These are phyloP conservation scores for Fennellomyces sp. DNA, from an alignment of 371 early-diverging fungal species.

Conservation along the genomic window DNA sequence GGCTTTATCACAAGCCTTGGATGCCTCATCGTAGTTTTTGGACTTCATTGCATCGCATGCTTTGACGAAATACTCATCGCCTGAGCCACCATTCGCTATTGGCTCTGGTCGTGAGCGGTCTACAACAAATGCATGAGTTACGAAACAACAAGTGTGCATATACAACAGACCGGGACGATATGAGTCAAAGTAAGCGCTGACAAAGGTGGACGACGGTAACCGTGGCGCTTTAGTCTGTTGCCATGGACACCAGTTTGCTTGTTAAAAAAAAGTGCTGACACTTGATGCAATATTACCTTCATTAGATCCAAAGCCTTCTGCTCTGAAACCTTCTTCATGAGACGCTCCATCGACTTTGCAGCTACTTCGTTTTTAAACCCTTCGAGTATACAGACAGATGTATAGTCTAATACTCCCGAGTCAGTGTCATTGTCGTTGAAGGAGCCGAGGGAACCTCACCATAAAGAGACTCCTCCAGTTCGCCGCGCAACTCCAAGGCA, in stretches of 20 bases:
- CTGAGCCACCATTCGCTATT: constrained; percentile 19
- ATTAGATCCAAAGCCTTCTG: constrained; percentile 80
- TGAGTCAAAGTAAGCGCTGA: constrained; percentile 89
- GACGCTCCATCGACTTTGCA: constrained; percentile 84
- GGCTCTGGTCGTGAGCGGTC: constrained; percentile 31
- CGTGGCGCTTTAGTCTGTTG: constrained; percentile 57
- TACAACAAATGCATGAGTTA: constrained; percentile 11
- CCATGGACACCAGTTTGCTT: background rate
- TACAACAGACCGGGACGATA: constrained; percentile 72
- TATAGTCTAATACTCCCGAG: constrained; percentile 69
- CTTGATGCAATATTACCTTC: constrained; percentile 24
- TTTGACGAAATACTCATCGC: constrained; percentile 54
- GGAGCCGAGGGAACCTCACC: constrained; percentile 32
- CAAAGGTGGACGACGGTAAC: constrained; percentile 90
- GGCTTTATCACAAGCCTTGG: constrained; percentile 69
- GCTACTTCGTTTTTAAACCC: constrained; percentile 87
- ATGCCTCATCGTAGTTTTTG: constrained; percentile 72
- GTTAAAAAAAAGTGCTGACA: background rate
- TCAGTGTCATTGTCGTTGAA: no score
- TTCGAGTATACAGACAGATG: constrained; percentile 91
- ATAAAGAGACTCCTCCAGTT: constrained; percentile 79
- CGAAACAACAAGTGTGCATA: no score
- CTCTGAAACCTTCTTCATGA: constrained; percentile 83
- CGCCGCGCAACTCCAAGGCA: constrained; percentile 71
- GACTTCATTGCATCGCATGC: constrained; percentile 49